Percentiles rank a stretch among this genome's conserved stretches.
phyloP scores from a whole-genome alignment of 371 early-diverging fungal genomes.

The Synchytrium microbalum region DNA sequence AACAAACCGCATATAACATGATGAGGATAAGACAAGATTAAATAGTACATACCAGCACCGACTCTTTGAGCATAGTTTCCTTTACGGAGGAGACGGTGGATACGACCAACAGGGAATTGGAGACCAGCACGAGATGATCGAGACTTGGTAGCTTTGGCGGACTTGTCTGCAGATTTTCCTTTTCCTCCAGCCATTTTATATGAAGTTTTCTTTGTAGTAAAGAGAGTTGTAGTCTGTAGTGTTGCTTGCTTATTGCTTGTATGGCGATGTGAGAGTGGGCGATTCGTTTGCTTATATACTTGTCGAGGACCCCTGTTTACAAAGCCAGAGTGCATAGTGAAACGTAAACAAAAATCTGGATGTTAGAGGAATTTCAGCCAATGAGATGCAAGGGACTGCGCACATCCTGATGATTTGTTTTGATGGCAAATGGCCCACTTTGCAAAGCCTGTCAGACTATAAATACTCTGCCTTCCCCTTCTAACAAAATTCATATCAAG shows the following conservation, averaged over 20 bases:
- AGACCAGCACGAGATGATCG: constrained; percentile 69
- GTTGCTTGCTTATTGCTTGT: no score
- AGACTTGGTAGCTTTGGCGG: constrained; percentile 3
- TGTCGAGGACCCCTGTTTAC: no score
- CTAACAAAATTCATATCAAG: not conserved
- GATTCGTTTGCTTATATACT: no score
- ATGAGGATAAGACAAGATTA: not conserved
- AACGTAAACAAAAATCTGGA: not conserved
- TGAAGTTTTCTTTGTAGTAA: constrained; percentile 3
- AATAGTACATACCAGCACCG: constrained; percentile 41
- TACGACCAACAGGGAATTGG: constrained; percentile 85
- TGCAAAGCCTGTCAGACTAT: not conserved
- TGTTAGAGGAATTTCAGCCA: not conserved
- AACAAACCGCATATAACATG: not conserved
- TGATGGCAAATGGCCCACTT: not conserved
- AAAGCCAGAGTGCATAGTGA: no score
- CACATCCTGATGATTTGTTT: not conserved
- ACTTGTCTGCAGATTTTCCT: constrained; percentile 5
- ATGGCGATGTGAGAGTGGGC: no score
- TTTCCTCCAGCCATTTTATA: constrained; percentile 8
- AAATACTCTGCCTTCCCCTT: not conserved
- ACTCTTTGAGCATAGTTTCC: constrained; percentile 84
- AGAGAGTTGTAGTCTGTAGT: no score
- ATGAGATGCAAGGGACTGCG: no score
- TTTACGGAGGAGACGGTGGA: constrained; percentile 77